Evolutionary conservation across 2,329 filamentous ascomycete species (phyloP), one percentile per base, ranked within the genome.

Genomic region (Calonectria pauciramosa): DNA sequence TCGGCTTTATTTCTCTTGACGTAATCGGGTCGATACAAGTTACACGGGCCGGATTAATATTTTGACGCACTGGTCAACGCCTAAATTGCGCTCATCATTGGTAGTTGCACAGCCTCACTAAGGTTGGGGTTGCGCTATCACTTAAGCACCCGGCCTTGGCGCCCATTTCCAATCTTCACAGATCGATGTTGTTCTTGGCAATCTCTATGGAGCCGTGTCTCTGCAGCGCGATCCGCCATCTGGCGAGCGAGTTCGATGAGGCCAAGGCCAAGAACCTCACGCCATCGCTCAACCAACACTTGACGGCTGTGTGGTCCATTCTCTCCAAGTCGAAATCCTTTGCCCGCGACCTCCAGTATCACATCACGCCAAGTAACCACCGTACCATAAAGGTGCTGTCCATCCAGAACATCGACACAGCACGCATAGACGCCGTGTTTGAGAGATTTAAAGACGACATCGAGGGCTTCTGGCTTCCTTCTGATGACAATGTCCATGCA

Each of bases 381-480:
- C 80, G 82, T 2, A 84, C 82, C 1, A 77, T 71, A 36, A 85
- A 83, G 72, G 82, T 81, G 0, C 26, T 83, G 2, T 78, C 77
- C 4, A 70, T 82, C 0, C 76, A 76, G 1, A 69, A 77, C 0
- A 68, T 80, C 8, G 79, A 82, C n/a, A 70, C 74, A 1, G 32
- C 68, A 0, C 73, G 56, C 3, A 69, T 78, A 7, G 70, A 78
- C 6, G 70, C 65, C 4, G 20, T 84, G 4, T 74, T 74, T n/a
- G 44, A 72, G 0, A 65, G n/a, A 0, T 78, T 74, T 4, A 68
- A 60, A 16, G 28, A 75, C 38, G 70, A 83, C 20, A 28, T 75
- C 0, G 68, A 75, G 7, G 71, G 65, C 0, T 84, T 85, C 36
- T 85, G 83, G 83, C 26, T 32, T 0, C n/a, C 34, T 0, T 36